Base-by-base conservation (phyloP, 208 protist species). In the Acanthamoeba lenticulata region DNA sequence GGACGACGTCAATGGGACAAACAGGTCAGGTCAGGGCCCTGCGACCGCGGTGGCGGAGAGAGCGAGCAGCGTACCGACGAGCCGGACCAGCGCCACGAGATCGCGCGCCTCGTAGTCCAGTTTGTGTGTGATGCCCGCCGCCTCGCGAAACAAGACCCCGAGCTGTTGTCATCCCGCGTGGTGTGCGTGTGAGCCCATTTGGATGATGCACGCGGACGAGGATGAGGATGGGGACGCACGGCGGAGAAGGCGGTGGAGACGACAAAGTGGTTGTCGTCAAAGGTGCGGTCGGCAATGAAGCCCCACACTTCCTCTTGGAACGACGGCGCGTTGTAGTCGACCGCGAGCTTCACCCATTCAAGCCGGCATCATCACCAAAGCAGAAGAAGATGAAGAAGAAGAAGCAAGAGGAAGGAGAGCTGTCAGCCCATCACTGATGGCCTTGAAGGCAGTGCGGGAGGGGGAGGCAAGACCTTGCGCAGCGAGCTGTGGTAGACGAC, bases 251-350 rank as follows among this genome's bases (percentile, higher is more conserved):
- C 81, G 29, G 55, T 67, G 55, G 81, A 90, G 45, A 57, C 45
- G 47, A 90, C 81, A 40, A 38, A 90, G 45, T 90, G 81, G 49
- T 90, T 67, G 15, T 67, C 55, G 81, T 90, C 81, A n/a, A 69
- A 90, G 9, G 38, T 90, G 2, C 55, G 45, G 7, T 90, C 81
- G 42, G 81, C 81, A 21, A 90, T 90, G 45, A n/a, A 15, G 29
- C 29, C 38, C 81, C 81, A 90, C 45, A 67, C 81, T 45, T 90
- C 81, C 55, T 90, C 81, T 29, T 69, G 32, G 49, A 90, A 90
- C 47, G 81, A 32, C 5, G 29, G 81, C 62, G 62, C n/a, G 62
- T 29, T 29, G 62, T 69, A 69, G n/a, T n/a, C n/a, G n/a, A n/a
- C n/a, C n/a, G n/a, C n/a, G n/a, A n/a, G n/a, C n/a, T n/a, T n/a